Percentiles rank a stretch among this genome's conserved stretches.
Conservation (phyloP, 257 asterid species). For the Nicotiana otophora region DNA sequence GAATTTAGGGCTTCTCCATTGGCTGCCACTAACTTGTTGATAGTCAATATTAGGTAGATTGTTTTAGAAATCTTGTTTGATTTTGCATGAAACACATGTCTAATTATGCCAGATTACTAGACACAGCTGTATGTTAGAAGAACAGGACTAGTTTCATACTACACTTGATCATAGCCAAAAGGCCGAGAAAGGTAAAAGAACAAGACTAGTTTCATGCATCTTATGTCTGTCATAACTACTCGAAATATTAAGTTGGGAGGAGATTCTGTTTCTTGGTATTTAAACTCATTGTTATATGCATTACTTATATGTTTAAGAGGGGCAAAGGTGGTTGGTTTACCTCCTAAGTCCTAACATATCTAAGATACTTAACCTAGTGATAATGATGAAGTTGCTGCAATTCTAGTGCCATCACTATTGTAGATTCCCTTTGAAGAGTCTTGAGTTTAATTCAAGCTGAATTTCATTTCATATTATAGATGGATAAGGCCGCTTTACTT, state of each 20-base stretch:
- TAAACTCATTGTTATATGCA: not conserved
- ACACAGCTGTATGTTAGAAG: not conserved
- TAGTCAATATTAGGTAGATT: not conserved
- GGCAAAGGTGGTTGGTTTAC: not conserved
- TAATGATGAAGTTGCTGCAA: not conserved
- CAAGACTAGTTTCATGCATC: not conserved
- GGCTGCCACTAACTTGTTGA: not conserved
- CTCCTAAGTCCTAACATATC: not conserved
- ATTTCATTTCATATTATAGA: constrained; percentile 26
- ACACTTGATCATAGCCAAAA: constrained; percentile 40
- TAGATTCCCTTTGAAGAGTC: not conserved
- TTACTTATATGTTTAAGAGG: not conserved
- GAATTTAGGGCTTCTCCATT: not conserved
- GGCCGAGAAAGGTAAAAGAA: constrained; percentile 28
- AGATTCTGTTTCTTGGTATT: not conserved
- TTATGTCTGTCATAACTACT: not conserved
- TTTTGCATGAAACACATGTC: not conserved
- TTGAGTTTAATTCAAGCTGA: not conserved
- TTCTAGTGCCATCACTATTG: not conserved
- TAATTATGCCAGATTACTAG: not conserved
- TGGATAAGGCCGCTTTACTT: constrained; percentile 86
- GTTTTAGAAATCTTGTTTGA: not conserved
- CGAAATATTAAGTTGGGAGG: not conserved
- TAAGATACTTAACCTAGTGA: not conserved
- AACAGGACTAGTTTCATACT: constrained; percentile 9